These are phyloP conservation scores for Eucalyptus pumila DNA, from an alignment of 345 rosid genomes.

Conservation along the genomic window DNA sequence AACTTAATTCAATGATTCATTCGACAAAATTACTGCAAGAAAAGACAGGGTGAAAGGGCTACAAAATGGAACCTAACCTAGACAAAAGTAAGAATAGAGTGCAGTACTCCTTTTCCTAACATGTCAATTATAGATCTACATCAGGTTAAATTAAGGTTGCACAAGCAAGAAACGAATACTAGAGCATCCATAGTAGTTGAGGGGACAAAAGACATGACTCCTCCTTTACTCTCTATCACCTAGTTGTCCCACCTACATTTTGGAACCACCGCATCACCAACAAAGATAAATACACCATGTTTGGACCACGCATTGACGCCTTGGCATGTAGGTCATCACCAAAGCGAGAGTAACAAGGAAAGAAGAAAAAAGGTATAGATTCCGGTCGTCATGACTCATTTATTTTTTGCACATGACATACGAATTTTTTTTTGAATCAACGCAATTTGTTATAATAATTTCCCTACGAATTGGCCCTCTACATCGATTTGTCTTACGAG, in stretches of 20 bases:
- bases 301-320: not conserved
- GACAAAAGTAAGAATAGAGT: not conserved
- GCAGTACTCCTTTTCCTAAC: not conserved
- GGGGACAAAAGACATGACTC: not conserved
- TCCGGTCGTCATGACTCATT: not conserved
- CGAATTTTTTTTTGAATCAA: rapidly evolving
- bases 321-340: not conserved
- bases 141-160: not conserved
- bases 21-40: not conserved
- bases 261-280: not conserved
- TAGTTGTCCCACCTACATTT: not conserved
- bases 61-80: not conserved
- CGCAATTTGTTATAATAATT: not conserved
- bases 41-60: not conserved
- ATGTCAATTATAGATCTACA: not conserved
- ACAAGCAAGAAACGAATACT: not conserved
- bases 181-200: not conserved
- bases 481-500: not conserved
- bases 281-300: not conserved
- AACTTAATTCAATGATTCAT: not conserved
- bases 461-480: not conserved
- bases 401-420: not conserved
- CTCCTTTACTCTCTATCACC: not conserved
- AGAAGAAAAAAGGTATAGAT: not conserved
- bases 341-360: not conserved